Evolutionary conservation across 441 rosid genomes (phyloP).

Genomic region (Capsella rubella): DNA sequence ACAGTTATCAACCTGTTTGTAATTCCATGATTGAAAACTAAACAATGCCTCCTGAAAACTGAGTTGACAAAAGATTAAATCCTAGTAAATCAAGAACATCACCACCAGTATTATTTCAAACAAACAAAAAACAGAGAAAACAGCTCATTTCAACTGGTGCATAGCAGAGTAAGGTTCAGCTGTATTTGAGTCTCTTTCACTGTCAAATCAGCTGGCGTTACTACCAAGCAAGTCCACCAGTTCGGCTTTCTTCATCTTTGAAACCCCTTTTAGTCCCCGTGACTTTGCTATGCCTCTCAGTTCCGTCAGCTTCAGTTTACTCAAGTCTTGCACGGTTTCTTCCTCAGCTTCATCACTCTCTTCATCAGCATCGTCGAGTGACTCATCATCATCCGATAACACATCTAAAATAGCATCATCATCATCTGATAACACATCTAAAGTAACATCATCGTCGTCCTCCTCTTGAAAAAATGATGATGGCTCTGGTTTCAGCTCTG

Average conservation of each 20-base stretch:
- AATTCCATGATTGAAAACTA: background rate
- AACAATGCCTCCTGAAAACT: background rate
- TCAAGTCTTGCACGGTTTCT: constrained; percentile 51
- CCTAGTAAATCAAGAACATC: constrained; percentile 14
- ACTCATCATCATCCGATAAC: constrained; percentile 51
- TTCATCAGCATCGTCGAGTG: constrained; percentile 46
- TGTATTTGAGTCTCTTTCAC: constrained; percentile 24
- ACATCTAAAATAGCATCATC: constrained; percentile 38
- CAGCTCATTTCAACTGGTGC: constrained; percentile 12
- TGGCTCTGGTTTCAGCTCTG: constrained; percentile 41
- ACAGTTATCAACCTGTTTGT: background rate
- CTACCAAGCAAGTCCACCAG: constrained; percentile 60
- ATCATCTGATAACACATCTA: constrained; percentile 43
- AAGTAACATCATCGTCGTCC: constrained; percentile 37
- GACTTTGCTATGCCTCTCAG: constrained; percentile 79
- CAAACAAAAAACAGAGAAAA: background rate
- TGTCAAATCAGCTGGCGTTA: constrained; percentile 38
- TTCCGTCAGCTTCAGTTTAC: constrained; percentile 64
- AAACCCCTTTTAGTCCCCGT: constrained; percentile 73
- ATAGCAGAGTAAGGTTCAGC: constrained; percentile 12
- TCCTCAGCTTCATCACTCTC: constrained; percentile 43
- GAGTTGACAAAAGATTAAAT: background rate
- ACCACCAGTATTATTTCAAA: background rate
- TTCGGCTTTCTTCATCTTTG: constrained; percentile 81
- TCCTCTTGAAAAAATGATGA: constrained; percentile 42